Conservation (phyloP, 2,329 filamentous ascomycete genomes). For the Fusarium sulawesiense region DNA sequence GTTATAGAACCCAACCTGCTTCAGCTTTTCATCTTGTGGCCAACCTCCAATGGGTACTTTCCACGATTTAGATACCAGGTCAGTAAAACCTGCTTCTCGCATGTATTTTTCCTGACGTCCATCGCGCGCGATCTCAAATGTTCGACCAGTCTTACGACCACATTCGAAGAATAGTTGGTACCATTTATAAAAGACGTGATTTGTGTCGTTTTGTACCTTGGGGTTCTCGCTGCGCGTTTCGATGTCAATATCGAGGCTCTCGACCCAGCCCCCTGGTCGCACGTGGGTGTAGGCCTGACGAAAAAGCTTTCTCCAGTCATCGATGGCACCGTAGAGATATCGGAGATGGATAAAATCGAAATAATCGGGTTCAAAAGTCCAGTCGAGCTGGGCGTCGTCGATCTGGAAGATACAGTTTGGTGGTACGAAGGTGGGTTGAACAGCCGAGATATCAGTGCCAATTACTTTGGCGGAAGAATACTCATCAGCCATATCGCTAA, state of each 20-base stretch:
- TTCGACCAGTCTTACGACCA: slow-evolving; percentile 43
- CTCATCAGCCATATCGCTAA: slow-evolving; percentile 47
- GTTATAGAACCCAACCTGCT: slow-evolving; percentile 30
- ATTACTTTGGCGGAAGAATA: slow-evolving; percentile 48
- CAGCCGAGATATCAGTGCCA: slow-evolving; percentile 52
- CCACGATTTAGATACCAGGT: slow-evolving; percentile 28
- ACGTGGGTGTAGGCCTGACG: slow-evolving; percentile 62
- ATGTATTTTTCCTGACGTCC: slow-evolving; percentile 37
- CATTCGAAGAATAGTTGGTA: slow-evolving; percentile 38
- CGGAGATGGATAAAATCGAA: slow-evolving; percentile 71
- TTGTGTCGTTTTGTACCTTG: slow-evolving; percentile 19
- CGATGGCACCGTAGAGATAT: slow-evolving; percentile 66
- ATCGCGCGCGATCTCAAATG: slow-evolving; percentile 41
- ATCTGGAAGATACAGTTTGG: slow-evolving; percentile 51
- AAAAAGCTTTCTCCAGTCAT: slow-evolving; percentile 67
- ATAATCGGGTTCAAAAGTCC: slow-evolving; percentile 56
- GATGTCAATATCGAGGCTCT: slow-evolving; percentile 38
- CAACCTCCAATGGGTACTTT: slow-evolving; percentile 31
- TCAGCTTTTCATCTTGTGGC: slow-evolving; percentile 33
- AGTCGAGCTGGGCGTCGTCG: slow-evolving; percentile 53
- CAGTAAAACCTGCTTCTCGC: slow-evolving; percentile 32
- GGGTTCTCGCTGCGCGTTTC: slow-evolving; percentile 33
- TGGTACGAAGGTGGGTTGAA: slow-evolving; percentile 49
- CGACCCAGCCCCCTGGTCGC: slow-evolving; percentile 49
- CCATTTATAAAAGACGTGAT: slow-evolving; percentile 39